Conservation (phyloP, 2,329 filamentous ascomycete species). For the Ophiostoma novo-ulmi region DNA sequence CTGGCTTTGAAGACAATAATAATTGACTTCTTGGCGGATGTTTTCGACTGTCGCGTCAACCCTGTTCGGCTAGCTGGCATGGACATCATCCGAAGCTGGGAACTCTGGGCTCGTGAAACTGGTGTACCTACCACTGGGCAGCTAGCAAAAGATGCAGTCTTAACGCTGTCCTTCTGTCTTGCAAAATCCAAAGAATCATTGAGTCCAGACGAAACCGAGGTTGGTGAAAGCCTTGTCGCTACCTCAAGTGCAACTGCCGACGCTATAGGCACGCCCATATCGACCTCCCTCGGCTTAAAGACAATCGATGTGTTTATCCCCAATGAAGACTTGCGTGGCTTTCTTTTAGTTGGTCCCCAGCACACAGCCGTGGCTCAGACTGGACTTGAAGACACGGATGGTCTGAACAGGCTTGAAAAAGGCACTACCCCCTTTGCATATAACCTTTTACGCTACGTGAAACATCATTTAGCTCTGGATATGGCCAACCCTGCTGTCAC, state of each 20-base stretch:
- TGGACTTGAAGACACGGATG: neutral
- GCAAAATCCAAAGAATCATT: neutral
- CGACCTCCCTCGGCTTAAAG: constrained; percentile 34
- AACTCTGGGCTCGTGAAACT: constrained; percentile 45
- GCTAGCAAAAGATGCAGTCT: constrained; percentile 43
- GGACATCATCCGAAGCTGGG: constrained; percentile 47
- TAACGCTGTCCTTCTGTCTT: constrained; percentile 46
- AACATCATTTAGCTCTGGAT: constrained; percentile 50
- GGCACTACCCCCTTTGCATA: constrained; percentile 43
- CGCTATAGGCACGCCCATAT: neutral
- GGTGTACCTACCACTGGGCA: constrained; percentile 36
- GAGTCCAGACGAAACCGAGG: neutral
- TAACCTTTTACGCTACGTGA: constrained; percentile 47
- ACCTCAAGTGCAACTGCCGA: neutral
- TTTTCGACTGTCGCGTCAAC: constrained; percentile 54
- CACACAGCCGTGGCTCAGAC: constrained; percentile 19
- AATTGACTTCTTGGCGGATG: constrained; percentile 47
- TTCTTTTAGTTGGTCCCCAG: constrained; percentile 40
- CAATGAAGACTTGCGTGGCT: constrained; percentile 43
- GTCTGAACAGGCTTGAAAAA: neutral
- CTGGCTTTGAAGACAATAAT: constrained; percentile 46
- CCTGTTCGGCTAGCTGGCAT: constrained; percentile 47
- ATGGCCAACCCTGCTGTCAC: constrained; percentile 52
- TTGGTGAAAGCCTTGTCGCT: neutral
- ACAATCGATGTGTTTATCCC: constrained; percentile 51